Base-by-base conservation (phyloP, 176 grass and related monocot species). In the Carex pumila region DNA sequence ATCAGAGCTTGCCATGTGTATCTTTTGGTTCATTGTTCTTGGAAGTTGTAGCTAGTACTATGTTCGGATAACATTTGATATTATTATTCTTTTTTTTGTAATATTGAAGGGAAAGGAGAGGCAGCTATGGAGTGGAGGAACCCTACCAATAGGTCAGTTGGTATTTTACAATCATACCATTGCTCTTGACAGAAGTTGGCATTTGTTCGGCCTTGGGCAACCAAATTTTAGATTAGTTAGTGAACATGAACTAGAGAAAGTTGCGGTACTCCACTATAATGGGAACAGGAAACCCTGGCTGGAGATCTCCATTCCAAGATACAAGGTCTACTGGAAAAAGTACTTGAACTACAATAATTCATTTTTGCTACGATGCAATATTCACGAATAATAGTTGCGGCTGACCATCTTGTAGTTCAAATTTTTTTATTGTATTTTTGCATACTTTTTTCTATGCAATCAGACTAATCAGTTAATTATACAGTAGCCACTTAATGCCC, bases 241-340 rank as follows among this genome's bases (percentile, higher is more conserved):
- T 75, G 87, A 80, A 59, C 12, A 70, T 4, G 84, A 91, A 68
- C 50, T 94, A 2, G 89, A 94, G 73, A 98, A 73, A 1, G 86
- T 84, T 7, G 75, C 86, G 5, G 82, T 91, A 39, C 83, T 94
- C 25, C 95, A 98, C 84, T 98, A 94, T 72, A 92, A 88, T 11
- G 92, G 92, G 52, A 93, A 86, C 58, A 90, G 84, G 75, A 98
- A 94, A 84, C 92, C 90, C 47, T 97, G 94, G 94, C 84, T 91
- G 17, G 94, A 97, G 47, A 90, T 92, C 50, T 93, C 94, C 4
- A 68, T 91, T 81, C 74, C 87, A 6, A 92, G 84, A 84, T 97
- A 97, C 87, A 91, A 83, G 85, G 79, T 73, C 29, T 92, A 92
- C 34, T 97, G 94, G 92, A 87, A 86, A 67, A 90, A 45, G 41